Evolutionary conservation across 345 rosid genomes (phyloP).

Genomic region (Geranium brycei): DNA sequence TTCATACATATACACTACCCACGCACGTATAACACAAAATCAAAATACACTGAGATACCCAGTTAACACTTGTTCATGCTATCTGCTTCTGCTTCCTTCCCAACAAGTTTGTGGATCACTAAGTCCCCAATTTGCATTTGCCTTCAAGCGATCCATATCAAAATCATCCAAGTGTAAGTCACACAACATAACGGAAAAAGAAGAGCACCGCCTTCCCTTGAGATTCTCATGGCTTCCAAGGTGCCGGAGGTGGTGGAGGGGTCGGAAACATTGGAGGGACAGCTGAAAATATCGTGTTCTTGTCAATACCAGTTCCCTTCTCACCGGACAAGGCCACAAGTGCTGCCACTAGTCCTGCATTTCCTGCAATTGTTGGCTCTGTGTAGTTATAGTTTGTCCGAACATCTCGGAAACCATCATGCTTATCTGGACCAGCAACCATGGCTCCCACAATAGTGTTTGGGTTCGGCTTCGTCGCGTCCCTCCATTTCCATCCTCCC

Average conservation of each 20-base stretch:
- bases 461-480: slow-evolving; percentile 67
- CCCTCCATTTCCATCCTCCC: slow-evolving; percentile 99
- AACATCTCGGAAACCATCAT: slow-evolving; percentile 71
- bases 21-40: too few species aligned
- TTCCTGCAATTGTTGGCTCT: slow-evolving; percentile 88
- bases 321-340: slow-evolving; percentile 86
- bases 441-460: slow-evolving; percentile 81
- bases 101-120: too few species aligned
- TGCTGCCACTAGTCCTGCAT: slow-evolving; percentile 87
- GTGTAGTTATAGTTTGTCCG: slow-evolving; percentile 94
- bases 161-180: slow-evolving; percentile 15
- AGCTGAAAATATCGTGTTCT: slow-evolving; percentile 86
- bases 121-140: too few species aligned
- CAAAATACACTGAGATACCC: too few species aligned
- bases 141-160: background rate
- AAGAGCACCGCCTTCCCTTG: background rate
- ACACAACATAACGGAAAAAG: background rate
- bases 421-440: slow-evolving; percentile 98
- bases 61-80: too few species aligned
- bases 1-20: too few species aligned
- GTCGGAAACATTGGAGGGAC: slow-evolving; percentile 29
- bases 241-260: slow-evolving; percentile 40
- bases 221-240: slow-evolving; percentile 74
- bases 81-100: too few species aligned
- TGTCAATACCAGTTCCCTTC: slow-evolving; percentile 48